phyloP scores from a whole-genome alignment of 1,284 basidiomycete species.

The Lentinus polychrous region DNA sequence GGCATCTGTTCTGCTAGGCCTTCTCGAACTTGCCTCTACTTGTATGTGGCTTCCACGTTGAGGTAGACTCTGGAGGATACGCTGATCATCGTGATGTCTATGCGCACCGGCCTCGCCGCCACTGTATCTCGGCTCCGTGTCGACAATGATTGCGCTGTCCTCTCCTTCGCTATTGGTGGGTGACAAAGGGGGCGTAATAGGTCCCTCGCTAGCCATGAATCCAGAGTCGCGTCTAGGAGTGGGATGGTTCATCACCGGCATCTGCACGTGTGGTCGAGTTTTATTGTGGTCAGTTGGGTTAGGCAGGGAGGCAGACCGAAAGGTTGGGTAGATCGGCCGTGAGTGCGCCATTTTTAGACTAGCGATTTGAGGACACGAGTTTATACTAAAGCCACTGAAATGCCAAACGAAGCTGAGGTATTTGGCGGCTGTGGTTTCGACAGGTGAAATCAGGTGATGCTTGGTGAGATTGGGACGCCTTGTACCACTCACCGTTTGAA shows the following conservation, averaged over 20 bases:
- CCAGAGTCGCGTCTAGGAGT: constrained; percentile 25
- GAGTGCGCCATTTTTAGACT: neutral
- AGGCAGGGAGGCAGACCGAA: constrained; percentile 31
- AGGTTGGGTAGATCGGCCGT: constrained; percentile 17
- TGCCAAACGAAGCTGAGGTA: no score
- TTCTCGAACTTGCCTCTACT: constrained; percentile 4
- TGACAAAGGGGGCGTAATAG: constrained; percentile 35
- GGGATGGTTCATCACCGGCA: constrained; percentile 1
- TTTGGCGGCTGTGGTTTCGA: no score
- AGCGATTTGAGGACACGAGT: constrained; percentile 15
- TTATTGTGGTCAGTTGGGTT: constrained; percentile 17
- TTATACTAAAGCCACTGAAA: constrained; percentile 6
- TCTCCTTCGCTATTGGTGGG: constrained; percentile 28
- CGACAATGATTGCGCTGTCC: constrained; percentile 21
- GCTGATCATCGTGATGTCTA: neutral
- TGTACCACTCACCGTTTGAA: no score
- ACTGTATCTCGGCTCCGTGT: constrained; percentile 23
- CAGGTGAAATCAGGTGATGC: no score
- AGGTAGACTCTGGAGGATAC: neutral
- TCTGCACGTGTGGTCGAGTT: constrained; percentile 12
- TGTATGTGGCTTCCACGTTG: neutral
- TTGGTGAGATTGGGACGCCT: no score
- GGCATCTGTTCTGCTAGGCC: constrained; percentile 9
- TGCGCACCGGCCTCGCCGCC: constrained; percentile 7
- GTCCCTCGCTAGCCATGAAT: constrained; percentile 29